These are phyloP conservation scores for Fusarium buxicola DNA, from an alignment of 2,329 filamentous ascomycete species.

Conservation along the genomic window DNA sequence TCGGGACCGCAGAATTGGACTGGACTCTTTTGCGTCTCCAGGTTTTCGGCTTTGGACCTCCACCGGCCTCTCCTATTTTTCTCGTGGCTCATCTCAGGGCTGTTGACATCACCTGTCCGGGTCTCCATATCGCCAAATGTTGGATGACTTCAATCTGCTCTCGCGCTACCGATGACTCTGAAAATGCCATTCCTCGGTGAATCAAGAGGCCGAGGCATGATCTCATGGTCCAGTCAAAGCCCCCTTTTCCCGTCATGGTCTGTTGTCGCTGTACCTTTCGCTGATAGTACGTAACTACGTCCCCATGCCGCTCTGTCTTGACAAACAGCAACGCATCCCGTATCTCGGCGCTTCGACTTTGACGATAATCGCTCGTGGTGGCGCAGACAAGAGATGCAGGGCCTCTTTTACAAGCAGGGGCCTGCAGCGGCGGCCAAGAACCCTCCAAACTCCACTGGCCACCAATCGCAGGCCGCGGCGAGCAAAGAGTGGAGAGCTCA, in stretches of 20 bases:
- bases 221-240: neutral
- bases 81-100: slow-evolving; percentile 11
- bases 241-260: neutral
- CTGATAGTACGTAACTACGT: neutral
- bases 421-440: too few species aligned
- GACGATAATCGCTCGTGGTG: slow-evolving; percentile 12
- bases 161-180: slow-evolving; percentile 5
- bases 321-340: neutral
- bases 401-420: neutral
- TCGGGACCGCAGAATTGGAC: too few species aligned
- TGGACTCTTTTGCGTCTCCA: slow-evolving; percentile 16
- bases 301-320: neutral
- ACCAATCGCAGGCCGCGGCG: neutral
- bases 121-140: slow-evolving; percentile 1
- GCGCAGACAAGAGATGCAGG: slow-evolving; percentile 8
- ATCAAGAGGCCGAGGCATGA: slow-evolving; percentile 1
- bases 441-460: neutral
- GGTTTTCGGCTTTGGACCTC: slow-evolving; percentile 15
- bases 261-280: neutral
- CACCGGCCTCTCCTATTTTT: slow-evolving; percentile 6
- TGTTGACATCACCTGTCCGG: slow-evolving; percentile 31
- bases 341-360: slow-evolving; percentile 14
- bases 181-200: slow-evolving; percentile 11
- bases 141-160: slow-evolving; percentile 16
- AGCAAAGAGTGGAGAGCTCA: neutral